Percentiles rank a stretch among this genome's conserved stretches.
phyloP scores from a whole-genome alignment of 2,329 filamentous ascomycete species.

The Fusarium ambrosium region DNA sequence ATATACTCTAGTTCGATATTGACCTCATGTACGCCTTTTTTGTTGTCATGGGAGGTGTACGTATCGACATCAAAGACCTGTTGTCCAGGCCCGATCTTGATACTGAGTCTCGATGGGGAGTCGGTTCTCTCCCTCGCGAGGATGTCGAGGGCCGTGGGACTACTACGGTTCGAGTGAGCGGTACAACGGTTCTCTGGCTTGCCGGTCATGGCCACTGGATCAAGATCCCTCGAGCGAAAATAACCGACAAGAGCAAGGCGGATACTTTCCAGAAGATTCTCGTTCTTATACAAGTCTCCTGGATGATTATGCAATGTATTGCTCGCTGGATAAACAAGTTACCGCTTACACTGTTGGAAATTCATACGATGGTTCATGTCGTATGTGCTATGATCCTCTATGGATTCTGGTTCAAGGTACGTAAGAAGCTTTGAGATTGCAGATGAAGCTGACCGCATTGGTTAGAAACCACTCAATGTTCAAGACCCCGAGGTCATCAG shows the following conservation, averaged over 20 bases:
- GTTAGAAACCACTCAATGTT: slow-evolving; percentile 33
- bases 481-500: slow-evolving; percentile 12
- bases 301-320: slow-evolving; percentile 55
- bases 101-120: not conserved
- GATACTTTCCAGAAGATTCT: slow-evolving; percentile 53
- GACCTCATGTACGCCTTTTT: slow-evolving; percentile 47
- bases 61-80: slow-evolving; percentile 21
- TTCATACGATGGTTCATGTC: slow-evolving; percentile 45
- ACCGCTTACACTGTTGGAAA: slow-evolving; percentile 54
- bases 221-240: slow-evolving; percentile 23
- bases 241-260: slow-evolving; percentile 55
- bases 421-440: no score
- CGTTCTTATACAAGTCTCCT: slow-evolving; percentile 54
- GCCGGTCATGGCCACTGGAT: slow-evolving; percentile 22
- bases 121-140: slow-evolving; percentile 10
- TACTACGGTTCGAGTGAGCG: not conserved
- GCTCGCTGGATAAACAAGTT: slow-evolving; percentile 49
- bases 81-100: slow-evolving; percentile 5
- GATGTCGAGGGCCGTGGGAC: not conserved
- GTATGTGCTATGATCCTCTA: slow-evolving; percentile 36
- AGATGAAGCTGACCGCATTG: no score
- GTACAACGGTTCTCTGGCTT: slow-evolving; percentile 11
- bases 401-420: slow-evolving; percentile 38
- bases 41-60: slow-evolving; percentile 49
- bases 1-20: slow-evolving; percentile 8